Evolutionary conservation across 345 rosid species (phyloP).

Genomic region (Bruguiera gymnorhiza): DNA sequence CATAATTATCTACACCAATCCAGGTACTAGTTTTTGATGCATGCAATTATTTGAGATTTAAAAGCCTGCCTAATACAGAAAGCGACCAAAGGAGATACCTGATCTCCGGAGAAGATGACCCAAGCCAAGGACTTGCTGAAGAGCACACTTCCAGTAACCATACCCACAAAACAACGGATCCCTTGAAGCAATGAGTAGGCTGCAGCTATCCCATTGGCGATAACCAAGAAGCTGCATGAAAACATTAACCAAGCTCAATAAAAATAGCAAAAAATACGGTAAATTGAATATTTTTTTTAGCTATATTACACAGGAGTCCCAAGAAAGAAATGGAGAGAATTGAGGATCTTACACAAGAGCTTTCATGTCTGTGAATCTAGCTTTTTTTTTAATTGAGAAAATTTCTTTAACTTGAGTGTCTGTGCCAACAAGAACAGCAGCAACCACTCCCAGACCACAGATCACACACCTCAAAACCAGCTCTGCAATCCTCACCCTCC

Average conservation of each 20-base stretch:
- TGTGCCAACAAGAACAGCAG: conserved; percentile 69
- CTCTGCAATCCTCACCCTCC: conserved; percentile 69
- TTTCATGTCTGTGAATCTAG: conserved; percentile 85
- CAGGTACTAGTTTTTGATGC: not conserved
- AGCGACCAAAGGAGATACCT: conserved; percentile 36
- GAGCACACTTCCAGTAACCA: conserved; percentile 60
- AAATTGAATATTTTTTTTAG: not conserved
- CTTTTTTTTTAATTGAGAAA: conserved; percentile 68
- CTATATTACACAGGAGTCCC: too few species aligned
- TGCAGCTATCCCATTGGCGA: conserved; percentile 65
- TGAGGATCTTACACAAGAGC: conserved; percentile 69
- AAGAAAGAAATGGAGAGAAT: not conserved
- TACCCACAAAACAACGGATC: conserved; percentile 65
- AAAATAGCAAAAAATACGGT: not conserved
- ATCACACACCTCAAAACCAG: conserved; percentile 65
- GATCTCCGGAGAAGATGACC: conserved; percentile 85
- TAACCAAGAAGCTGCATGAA: conserved; percentile 67
- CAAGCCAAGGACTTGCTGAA: conserved; percentile 76
- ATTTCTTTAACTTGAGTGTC: conserved; percentile 68
- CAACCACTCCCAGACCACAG: conserved; percentile 45
- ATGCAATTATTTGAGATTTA: not conserved
- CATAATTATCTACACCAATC: too few species aligned
- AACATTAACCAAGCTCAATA: not conserved
- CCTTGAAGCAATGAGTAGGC: conserved; percentile 69
- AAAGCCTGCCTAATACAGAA: too few species aligned